Base-by-base conservation (phyloP, 2,329 filamentous ascomycete genomes). In the Annulohypoxylon truncatum region DNA sequence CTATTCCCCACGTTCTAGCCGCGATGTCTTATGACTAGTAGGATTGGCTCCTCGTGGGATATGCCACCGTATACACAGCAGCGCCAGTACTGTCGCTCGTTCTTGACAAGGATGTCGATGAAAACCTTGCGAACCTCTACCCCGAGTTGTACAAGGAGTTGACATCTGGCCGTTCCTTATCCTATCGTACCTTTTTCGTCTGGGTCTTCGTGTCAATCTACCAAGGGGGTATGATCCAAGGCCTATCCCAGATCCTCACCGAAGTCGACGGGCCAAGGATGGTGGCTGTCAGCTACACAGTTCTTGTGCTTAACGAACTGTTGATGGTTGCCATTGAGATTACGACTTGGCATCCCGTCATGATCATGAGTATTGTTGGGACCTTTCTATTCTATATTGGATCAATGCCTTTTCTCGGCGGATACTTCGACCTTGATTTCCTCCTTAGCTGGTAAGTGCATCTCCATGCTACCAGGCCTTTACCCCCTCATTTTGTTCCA, bases 101-200 rank as follows among this genome's bases (percentile, higher is more conserved):
- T 1, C 87, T 99, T 1, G 96, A 99, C 81, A 92, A 92, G 75
- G 96, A 99, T 74, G 95, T 99, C 4, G 94, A 98, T 75, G 95
- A 98, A 80, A 89, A 91, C 55, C 86, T 99, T 4, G 94, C 96
- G 18, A 97, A 96, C 72, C 85, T 99, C 3, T 99, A 99, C 77
- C 96, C 96, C 0, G 96, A 99, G 75, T 87, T 99, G 1, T 99
- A 99, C 85, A 97, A 97, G 77, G 96, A 99, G 77, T 85, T 99
- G n/a, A 97, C 95, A 0, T 88, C 89, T 0, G 95, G 95, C 8
- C 90, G 92, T 12, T 94, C 91, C 4, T 85, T 99, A 15, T 94
- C 91, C 54, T 98, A 98, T 80, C 89, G 91, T 58, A 97, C 94
- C 9, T 99, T 99, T 82, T 97, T 97, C 82, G 89, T 95, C 68